These are phyloP conservation scores for Trichoderma oligosporum DNA, from an alignment of 2,329 filamentous ascomycete genomes.

Conservation along the genomic window DNA sequence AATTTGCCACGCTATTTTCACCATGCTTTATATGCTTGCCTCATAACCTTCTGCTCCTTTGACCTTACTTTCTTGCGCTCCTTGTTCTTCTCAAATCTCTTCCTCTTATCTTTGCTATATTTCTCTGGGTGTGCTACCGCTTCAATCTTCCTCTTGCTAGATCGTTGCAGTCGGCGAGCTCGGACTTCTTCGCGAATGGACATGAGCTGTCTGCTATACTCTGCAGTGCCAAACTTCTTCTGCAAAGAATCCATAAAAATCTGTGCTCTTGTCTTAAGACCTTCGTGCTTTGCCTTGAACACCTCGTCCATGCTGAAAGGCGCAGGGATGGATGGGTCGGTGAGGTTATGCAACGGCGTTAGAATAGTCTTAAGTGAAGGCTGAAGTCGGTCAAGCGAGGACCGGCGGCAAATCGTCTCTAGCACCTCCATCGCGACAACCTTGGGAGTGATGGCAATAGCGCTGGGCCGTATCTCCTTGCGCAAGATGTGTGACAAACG, in stretches of 20 bases:
- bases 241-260: slow-evolving; percentile 80
- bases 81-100: slow-evolving; percentile 80
- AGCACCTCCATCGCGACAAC: slow-evolving; percentile 71
- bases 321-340: slow-evolving; percentile 69
- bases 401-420: slow-evolving; percentile 61
- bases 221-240: slow-evolving; percentile 74
- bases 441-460: slow-evolving; percentile 66
- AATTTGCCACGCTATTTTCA: slow-evolving; percentile 22
- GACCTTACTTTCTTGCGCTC: slow-evolving; percentile 76
- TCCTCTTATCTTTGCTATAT: slow-evolving; percentile 73
- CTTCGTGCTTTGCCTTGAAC: slow-evolving; percentile 67
- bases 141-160: slow-evolving; percentile 84
- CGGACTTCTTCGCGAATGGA: slow-evolving; percentile 70
- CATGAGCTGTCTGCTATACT: slow-evolving; percentile 71
- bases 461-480: slow-evolving; percentile 64
- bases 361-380: slow-evolving; percentile 60
- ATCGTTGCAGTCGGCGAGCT: slow-evolving; percentile 66
- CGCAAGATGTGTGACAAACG: slow-evolving; percentile 76
- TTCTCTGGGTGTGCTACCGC: slow-evolving; percentile 78
- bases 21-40: slow-evolving; percentile 63
- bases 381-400: slow-evolving; percentile 54
- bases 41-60: slow-evolving; percentile 64
- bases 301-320: slow-evolving; percentile 67
- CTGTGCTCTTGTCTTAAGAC: slow-evolving; percentile 66
- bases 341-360: slow-evolving; percentile 71